phyloP scores from a whole-genome alignment of 2,329 filamentous ascomycete species.

The Fusarium gaditjirri region DNA sequence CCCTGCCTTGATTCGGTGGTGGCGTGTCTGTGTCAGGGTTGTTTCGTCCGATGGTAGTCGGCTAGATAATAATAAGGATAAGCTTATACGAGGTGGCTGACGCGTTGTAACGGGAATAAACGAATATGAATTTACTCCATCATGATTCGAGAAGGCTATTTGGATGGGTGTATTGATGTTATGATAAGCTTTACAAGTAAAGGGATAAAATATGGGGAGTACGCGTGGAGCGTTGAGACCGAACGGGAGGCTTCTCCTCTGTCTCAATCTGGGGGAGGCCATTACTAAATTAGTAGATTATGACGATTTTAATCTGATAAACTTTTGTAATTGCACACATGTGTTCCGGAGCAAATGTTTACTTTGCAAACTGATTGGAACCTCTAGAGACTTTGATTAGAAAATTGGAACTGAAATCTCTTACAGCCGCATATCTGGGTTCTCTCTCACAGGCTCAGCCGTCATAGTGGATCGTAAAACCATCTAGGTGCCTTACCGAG shows the following conservation, averaged over 20 bases:
- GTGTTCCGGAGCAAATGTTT: not conserved
- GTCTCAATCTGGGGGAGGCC: not conserved
- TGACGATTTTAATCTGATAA: not conserved
- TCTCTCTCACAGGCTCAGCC: not conserved
- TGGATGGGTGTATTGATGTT: not conserved
- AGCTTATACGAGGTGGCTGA: constrained; percentile 14
- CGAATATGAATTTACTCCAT: not conserved
- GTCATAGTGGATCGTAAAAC: constrained; percentile 19
- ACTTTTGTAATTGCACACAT: not conserved
- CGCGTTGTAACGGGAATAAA: constrained; percentile 6
- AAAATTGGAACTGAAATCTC: not conserved
- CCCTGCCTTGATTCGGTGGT: constrained; percentile 30
- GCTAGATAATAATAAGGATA: constrained; percentile 1
- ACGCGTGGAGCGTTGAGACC: constrained; percentile 25
- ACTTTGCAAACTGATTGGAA: not conserved
- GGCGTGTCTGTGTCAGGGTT: constrained; percentile 26
- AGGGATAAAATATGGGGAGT: constrained; percentile 24
- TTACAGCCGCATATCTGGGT: not conserved
- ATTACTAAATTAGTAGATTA: not conserved
- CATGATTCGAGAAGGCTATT: not conserved
- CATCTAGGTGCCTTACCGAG: not conserved
- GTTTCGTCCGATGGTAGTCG: constrained; percentile 22
- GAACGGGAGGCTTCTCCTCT: not conserved
- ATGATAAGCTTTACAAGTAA: constrained; percentile 7
- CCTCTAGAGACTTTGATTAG: not conserved